Base-by-base conservation (phyloP, 1,284 basidiomycete genomes). In the Mycena citricolor region DNA sequence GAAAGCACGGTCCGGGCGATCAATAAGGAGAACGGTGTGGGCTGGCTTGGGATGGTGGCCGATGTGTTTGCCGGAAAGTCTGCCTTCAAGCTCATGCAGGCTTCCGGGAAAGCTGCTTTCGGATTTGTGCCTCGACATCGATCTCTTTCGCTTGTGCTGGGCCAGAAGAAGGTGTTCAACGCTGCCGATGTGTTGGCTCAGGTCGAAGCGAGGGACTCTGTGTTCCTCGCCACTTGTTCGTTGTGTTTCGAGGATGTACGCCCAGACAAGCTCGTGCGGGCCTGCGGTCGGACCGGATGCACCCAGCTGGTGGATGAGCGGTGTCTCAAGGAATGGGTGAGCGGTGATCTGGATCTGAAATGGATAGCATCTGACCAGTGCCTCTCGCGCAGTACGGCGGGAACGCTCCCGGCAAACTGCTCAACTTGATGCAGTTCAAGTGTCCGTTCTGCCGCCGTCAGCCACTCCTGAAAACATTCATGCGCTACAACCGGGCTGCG, bases 381-480 rank as follows among this genome's bases (percentile, higher is more conserved):
- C n/a, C n/a, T n/a, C 17, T 33, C 14, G 19, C 33, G 12, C 39
- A 57, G 59, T 61, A 61, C 33, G 59, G 56, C 2, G 41, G 46
- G 21, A 58, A 57, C 41, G 40, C 41, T 36, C 56, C 55, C 13
- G 59, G 57, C 2, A 55, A 52, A 13, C 49, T 59, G 5, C 54
- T 61, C 44, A 58, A 57, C 38, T 39, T 57, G 34, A 56, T 58
- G 54, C 57, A 61, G 40, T 39, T 58, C 14, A 42, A 39, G 3
- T 61, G 57, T 37, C 57, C 57, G 5, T 61, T 61, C 35, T 59
- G 59, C 45, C 54, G 57, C 1, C 57, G 59, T n/a, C 47, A 49
- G 34, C 59, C 59, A 5, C 47, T 54, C 5, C 14, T 44, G 17
- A 57, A 60, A 46, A 52, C 51, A 5, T 35, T 60, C n/a, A 17